phyloP scores from a whole-genome alignment of 2,329 filamentous ascomycete genomes.

The Phoma sp. region DNA sequence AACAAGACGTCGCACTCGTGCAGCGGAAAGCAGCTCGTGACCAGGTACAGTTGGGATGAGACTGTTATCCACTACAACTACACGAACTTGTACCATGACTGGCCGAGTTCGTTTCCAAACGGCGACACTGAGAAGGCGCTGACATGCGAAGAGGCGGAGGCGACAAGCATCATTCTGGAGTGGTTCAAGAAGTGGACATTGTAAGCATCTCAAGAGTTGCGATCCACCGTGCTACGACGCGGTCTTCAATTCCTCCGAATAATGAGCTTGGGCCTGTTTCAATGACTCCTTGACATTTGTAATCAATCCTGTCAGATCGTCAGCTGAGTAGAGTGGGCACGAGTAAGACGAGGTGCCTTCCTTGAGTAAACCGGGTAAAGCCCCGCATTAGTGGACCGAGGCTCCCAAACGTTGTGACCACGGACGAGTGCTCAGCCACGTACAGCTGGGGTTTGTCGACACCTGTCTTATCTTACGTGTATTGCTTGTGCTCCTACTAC shows the following conservation, averaged over 20 bases:
- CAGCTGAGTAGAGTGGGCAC: not conserved
- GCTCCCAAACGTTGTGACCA: not conserved
- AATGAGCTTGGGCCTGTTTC: too few species aligned
- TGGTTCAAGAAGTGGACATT: slow-evolving; percentile 41
- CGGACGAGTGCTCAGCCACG: not conserved
- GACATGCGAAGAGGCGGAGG: slow-evolving; percentile 40
- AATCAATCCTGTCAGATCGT: not conserved
- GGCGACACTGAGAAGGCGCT: slow-evolving; percentile 31
- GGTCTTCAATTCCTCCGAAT: too few species aligned
- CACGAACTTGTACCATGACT: slow-evolving; percentile 50
- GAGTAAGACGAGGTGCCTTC: not conserved
- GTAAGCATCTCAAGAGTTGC: not conserved
- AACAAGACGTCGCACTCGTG: slow-evolving; percentile 41
- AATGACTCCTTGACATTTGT: too few species aligned
- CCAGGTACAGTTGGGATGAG: slow-evolving; percentile 36
- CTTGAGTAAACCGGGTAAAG: not conserved
- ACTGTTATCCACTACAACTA: slow-evolving; percentile 50
- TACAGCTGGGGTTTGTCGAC: not conserved
- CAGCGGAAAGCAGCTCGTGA: slow-evolving; percentile 36
- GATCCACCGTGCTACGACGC: not conserved
- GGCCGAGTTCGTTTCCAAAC: slow-evolving; percentile 47
- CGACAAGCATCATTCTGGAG: slow-evolving; percentile 40
- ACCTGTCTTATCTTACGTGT: not conserved
- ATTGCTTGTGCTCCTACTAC: not conserved
- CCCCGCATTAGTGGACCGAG: slow-evolving; percentile 13